These are phyloP conservation scores for Diplodia corticola DNA, from an alignment of 2,329 filamentous ascomycete genomes.

Conservation along the genomic window DNA sequence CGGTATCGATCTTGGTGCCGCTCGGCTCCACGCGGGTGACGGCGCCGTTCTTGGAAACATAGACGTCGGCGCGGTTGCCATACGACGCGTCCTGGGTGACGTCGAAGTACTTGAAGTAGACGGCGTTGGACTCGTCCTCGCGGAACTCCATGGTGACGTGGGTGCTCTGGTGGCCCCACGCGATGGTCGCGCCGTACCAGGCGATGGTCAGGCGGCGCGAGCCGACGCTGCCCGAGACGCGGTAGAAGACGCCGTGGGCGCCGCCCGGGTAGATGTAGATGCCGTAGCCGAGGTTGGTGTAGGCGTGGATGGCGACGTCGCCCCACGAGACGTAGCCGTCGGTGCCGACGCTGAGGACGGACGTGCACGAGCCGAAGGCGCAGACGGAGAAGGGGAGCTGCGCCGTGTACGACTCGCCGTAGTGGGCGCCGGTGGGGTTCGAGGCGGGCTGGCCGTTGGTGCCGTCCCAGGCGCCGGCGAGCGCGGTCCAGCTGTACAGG, in stretches of 20 bases:
- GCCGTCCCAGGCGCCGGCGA: background rate
- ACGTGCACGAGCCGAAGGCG: background rate
- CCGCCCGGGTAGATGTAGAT: background rate
- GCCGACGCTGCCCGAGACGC: background rate
- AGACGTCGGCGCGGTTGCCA: background rate
- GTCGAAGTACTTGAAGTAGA: background rate
- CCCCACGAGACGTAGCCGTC: background rate
- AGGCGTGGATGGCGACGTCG: background rate
- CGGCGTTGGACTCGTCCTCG: background rate
- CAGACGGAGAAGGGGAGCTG: background rate
- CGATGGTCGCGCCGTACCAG: background rate
- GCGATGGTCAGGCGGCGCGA: background rate
- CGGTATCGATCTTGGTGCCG: background rate
- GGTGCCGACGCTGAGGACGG: background rate
- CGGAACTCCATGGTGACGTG: background rate
- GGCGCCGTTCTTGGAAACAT: background rate
- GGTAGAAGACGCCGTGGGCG: background rate
- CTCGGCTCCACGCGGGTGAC: background rate
- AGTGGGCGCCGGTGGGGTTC: background rate
- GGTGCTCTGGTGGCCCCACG: background rate
- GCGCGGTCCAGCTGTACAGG: background rate
- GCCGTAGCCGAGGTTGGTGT: background rate
- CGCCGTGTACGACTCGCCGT: background rate
- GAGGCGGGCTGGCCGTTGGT: background rate
- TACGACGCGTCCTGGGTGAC: background rate